A percentile compares a stretch with the other conserved stretches of the same genome.
phyloP scores from a whole-genome alignment of 1,284 basidiomycete species.

The Malassezia caprae region DNA sequence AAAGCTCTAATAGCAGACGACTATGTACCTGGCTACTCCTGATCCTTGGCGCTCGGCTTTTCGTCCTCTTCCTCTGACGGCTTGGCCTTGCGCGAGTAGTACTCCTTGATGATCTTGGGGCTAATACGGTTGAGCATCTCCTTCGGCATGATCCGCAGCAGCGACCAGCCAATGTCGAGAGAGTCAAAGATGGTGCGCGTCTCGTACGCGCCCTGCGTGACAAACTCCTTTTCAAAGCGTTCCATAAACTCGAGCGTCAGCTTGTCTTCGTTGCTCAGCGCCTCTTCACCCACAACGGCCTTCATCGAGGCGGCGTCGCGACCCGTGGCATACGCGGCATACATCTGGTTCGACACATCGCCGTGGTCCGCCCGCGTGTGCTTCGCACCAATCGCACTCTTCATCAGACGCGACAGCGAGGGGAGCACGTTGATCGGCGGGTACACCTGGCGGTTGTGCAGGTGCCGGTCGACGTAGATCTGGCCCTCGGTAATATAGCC shows the following conservation, averaged over 20 bases:
- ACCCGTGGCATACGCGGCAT: conserved; percentile 53
- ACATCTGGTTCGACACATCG: conserved; percentile 66
- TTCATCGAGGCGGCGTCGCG: conserved; percentile 98
- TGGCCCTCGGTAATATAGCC: conserved; percentile 98
- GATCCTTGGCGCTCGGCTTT: conserved; percentile 19
- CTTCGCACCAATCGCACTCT: conserved; percentile 95
- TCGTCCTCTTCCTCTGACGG: conserved; percentile 17
- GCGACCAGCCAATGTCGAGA: conserved; percentile 89
- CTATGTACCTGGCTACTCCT: conserved; percentile 3
- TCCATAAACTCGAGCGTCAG: conserved; percentile 45
- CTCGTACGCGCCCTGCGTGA: conserved; percentile 71
- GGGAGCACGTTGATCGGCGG: conserved; percentile 99
- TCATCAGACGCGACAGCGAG: conserved; percentile 97
- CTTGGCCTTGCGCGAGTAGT: conserved; percentile 38
- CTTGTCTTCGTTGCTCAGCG: conserved; percentile 73
- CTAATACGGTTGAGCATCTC: conserved; percentile 78
- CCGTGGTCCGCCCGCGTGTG: conserved; percentile 95
- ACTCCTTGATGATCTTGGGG: conserved; percentile 48
- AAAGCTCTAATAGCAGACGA: conserved; percentile 1
- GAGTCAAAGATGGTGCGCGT: conserved; percentile 94
- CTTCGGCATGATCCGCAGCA: conserved; percentile 96
- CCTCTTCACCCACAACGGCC: conserved; percentile 97
- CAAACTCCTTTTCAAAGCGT: conserved; percentile 45
- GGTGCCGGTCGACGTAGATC: conserved; percentile 85
- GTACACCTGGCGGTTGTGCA: conserved; percentile 93